Percentiles rank a stretch among this genome's conserved stretches.
Evolutionary conservation across 805 yeast species (phyloP).

Genomic region (Ogataea haglerorum): DNA sequence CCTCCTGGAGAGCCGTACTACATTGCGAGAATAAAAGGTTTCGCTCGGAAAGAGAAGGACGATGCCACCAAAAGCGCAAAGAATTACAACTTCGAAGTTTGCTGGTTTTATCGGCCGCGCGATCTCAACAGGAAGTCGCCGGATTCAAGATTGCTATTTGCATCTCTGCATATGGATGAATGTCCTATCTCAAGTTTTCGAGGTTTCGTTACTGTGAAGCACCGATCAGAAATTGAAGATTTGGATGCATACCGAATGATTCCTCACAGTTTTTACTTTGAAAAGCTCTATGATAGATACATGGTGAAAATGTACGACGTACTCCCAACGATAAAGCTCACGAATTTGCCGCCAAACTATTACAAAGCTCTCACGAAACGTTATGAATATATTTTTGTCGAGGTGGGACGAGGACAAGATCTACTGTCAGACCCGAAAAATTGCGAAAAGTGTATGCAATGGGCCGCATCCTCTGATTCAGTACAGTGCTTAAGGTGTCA

Average conservation of each 20-base stretch:
- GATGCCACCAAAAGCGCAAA: constrained; percentile 42
- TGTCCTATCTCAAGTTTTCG: constrained; percentile 75
- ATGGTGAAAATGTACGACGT: constrained; percentile 81
- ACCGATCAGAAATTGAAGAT: constrained; percentile 61
- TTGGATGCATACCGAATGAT: constrained; percentile 49
- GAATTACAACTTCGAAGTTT: constrained; percentile 61
- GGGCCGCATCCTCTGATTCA: constrained; percentile 76
- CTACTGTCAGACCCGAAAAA: constrained; percentile 60
- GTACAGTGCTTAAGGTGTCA: constrained; percentile 79
- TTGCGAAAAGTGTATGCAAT: constrained; percentile 76
- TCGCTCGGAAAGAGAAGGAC: constrained; percentile 41
- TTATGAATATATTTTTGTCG: constrained; percentile 73
- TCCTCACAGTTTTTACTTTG: constrained; percentile 80
- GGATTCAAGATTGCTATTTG: constrained; percentile 75
- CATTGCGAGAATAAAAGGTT: constrained; percentile 80
- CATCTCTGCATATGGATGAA: constrained; percentile 80
- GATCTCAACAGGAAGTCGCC: constrained; percentile 66
- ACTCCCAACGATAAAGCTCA: constrained; percentile 56
- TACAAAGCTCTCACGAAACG: constrained; percentile 61
- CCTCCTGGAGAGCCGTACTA: constrained; percentile 95
- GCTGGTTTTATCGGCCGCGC: constrained; percentile 89
- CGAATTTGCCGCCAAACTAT: constrained; percentile 57
- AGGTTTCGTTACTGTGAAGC: constrained; percentile 71
- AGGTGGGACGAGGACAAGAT: constrained; percentile 60
- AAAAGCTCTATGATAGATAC: constrained; percentile 79